A percentile compares a stretch with the other conserved stretches of the same genome.
phyloP scores from a whole-genome alignment of 495 filamentous ascomycete genomes.

The Neurospora hispaniola region DNA sequence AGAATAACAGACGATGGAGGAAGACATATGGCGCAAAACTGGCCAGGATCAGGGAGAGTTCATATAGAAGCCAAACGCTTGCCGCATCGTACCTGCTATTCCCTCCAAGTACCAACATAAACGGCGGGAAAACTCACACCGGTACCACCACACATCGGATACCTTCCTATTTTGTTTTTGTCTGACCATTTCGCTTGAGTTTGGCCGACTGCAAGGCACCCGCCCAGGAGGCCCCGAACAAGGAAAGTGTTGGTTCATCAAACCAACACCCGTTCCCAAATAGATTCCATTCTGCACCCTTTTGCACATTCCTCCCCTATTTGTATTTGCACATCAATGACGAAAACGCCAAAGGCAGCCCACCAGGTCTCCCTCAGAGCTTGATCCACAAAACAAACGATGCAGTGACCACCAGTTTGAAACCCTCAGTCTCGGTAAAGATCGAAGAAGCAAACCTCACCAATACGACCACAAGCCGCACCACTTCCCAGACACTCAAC shows the following conservation, averaged over 20 bases:
- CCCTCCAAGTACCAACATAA: neutral
- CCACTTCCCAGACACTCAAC: neutral
- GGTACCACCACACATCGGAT: neutral
- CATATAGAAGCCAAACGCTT: neutral
- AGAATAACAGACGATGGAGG: neutral
- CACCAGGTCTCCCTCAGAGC: neutral
- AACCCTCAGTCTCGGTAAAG: neutral
- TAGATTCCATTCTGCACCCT: neutral
- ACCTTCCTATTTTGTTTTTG: neutral
- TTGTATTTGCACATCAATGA: neutral
- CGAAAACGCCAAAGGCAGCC: neutral
- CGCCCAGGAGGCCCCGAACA: neutral
- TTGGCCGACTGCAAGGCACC: neutral
- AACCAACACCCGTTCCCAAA: neutral
- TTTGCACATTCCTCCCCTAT: neutral
- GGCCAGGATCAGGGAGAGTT: neutral
- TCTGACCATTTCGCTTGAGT: neutral
- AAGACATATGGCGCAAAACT: neutral
- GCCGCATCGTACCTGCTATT: neutral
- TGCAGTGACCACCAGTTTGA: neutral
- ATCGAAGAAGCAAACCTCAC: neutral
- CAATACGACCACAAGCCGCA: neutral
- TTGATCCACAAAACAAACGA: neutral
- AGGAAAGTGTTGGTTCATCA: neutral
- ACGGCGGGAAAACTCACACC: neutral